Base-by-base conservation (phyloP, 2,329 filamentous ascomycete species). In the Monosporascus sp. region DNA sequence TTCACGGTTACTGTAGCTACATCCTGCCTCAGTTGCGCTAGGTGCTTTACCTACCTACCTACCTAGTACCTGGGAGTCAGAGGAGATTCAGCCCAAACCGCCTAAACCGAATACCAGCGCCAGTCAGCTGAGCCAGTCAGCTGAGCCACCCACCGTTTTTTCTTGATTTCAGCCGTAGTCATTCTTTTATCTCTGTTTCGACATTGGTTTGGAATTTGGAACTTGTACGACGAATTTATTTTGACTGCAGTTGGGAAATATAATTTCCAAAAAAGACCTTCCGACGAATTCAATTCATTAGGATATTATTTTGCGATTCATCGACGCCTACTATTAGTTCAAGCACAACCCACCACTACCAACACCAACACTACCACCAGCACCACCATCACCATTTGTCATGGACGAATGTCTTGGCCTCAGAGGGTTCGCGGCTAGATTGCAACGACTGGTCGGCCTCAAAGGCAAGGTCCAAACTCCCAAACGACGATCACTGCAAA, bases 401-500 rank as follows among this genome's bases (percentile, higher is more conserved):
- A 57, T 58, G 59, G 54, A 59, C 54, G 41, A 55, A 47, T 66
- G 63, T 52, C 50, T 61, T 24, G 51, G 51, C 14, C 52, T 65
- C 51, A 54, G 56, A 48, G 51, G 37, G 45, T 57, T 66, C 54
- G 53, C 57, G 41, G 37, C 59, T 24, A 58, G 59, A 57, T 48
- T 66, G 3, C 62, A 64, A 34, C 58, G 58, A 20, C 55, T 65
- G 49, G 36, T 65, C 25, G 61, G 62, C 20, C 24, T 52, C 38
- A 64, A 61, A 50, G 51, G 61, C 24, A 60, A 62, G 48, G 47
- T 55, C 17, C 37, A 54, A 36, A 48, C 54, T 5, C 50, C 57
- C 9, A 59, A 66, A 53, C 61, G 63, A 54, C 58, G 54, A 27
- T 50, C 57, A 15, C 49, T 67, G 18, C 60, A 64, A 45, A 67